Evolutionary conservation across 805 yeast genomes (phyloP), one percentile per base, ranked within the genome.

Genomic region (Wickerhamomyces pijperi): DNA sequence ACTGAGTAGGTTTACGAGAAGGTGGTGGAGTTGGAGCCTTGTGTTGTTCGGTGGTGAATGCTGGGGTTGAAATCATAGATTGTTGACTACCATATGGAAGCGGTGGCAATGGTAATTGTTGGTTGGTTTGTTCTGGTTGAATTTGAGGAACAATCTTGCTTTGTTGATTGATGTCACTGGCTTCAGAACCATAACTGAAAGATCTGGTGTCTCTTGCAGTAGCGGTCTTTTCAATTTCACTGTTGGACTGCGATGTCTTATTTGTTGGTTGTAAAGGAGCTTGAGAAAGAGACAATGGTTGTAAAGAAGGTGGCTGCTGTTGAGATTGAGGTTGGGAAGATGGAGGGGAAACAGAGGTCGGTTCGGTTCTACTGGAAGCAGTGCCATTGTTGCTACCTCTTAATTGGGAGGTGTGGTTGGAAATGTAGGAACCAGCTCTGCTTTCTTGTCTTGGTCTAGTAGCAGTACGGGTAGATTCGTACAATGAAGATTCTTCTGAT

Each of bases 21-120:
- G 78, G 79, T 16, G 79, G 81, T 29, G 76, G 73, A 4, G 70
- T 68, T 5, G 80, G 79, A 3, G 74, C 68, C 32, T 61, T 61
- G 31, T 58, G 58, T 36, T 53, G 58, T 18, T 41, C 21, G 51
- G 49, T 28, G 47, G 49, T 35, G 44, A 46, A 76, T 19, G 76
- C 76, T 18, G 73, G 68, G 4, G 67, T 64, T 7, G 76, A 74
- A 12, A 67, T 62, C 45, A 48, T 21, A 32, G 33, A 40, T 33
- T 34, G 39, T 17, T 36, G 35, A 14, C 33, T 32, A 12, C 34
- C 36, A 6, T 25, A 17, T 12, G 36, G 36, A 19, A 35, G n/a
- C 2, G 34, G 14, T 11, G 36, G 35, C 23, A 31, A 15, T 31
- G 33, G 36, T 16, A 20, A 36, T 20, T 37, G 36, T 25, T 25